These are phyloP conservation scores for Calonectria pauciramosa DNA, from an alignment of 2,329 filamentous ascomycete genomes.

Conservation along the genomic window DNA sequence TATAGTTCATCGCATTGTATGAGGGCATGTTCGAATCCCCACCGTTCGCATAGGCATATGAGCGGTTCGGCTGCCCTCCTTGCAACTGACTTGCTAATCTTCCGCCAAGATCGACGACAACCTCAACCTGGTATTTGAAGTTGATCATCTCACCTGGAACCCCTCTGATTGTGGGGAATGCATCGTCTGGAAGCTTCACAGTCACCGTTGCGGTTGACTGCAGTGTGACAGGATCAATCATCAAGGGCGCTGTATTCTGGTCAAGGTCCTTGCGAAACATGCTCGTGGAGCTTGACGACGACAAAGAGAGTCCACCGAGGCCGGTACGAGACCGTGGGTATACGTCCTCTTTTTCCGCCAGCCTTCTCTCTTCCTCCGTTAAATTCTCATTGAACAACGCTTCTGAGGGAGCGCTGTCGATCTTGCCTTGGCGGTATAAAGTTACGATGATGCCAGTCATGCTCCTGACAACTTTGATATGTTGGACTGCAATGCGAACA, in stretches of 20 bases:
- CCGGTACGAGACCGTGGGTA: constrained; percentile 91
- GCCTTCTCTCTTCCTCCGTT: constrained; percentile 75
- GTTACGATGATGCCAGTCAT: constrained; percentile 94
- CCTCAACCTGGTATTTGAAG: constrained; percentile 94
- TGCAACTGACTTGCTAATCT: constrained; percentile 83
- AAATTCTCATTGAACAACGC: constrained; percentile 64
- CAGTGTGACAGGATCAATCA: constrained; percentile 85
- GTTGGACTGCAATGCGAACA: constrained; percentile 84
- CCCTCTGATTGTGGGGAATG: constrained; percentile 90
- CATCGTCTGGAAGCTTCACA: constrained; percentile 88
- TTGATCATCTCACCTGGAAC: constrained; percentile 95
- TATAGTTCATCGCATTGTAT: constrained; percentile 53
- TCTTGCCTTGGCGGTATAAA: constrained; percentile 89
- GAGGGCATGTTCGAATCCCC: constrained; percentile 44
- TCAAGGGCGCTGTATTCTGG: constrained; percentile 88
- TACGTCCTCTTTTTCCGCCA: constrained; percentile 83
- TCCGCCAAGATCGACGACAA: constrained; percentile 92
- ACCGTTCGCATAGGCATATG: constrained; percentile 43
- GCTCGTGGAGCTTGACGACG: constrained; percentile 87
- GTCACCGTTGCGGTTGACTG: constrained; percentile 85
- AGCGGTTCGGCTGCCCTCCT: constrained; percentile 64
- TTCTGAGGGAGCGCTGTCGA: constrained; percentile 78
- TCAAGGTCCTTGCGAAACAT: constrained; percentile 96
- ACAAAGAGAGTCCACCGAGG: constrained; percentile 86
- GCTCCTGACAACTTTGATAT: constrained; percentile 91